Evolutionary conservation across 129 eudicot genomes (phyloP).

Genomic region (Oenanthe sinensis): DNA sequence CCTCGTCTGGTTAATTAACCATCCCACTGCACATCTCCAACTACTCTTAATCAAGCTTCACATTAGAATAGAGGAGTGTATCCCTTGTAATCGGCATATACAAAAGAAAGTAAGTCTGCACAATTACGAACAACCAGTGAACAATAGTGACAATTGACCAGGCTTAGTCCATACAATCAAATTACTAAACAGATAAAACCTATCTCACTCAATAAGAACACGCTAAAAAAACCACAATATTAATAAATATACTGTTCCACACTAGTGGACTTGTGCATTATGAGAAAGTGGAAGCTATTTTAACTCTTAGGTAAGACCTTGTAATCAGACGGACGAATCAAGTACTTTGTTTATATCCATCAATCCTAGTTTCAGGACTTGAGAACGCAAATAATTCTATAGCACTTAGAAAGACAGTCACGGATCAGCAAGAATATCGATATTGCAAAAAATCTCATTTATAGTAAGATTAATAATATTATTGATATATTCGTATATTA

Average conservation of each 20-base stretch:
- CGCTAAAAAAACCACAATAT: neutral
- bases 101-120: constrained; percentile 63
- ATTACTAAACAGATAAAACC: neutral
- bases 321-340: neutral
- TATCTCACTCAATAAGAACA: neutral
- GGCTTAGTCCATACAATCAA: neutral
- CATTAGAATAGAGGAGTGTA: constrained; percentile 92
- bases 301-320: neutral
- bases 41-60: constrained; percentile 58
- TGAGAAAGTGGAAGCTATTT: neutral
- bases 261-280: neutral
- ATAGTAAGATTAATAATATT: neutral
- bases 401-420: neutral
- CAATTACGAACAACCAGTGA: constrained; percentile 2
- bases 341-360: neutral
- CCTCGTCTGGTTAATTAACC: neutral
- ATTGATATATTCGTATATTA: neutral
- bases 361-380: neutral
- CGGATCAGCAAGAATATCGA: neutral
- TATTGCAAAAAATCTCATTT: neutral
- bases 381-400: neutral
- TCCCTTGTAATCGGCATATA: constrained; percentile 91
- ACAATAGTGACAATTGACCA: neutral
- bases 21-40: neutral
- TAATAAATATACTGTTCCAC: neutral